phyloP scores from a whole-genome alignment of 805 yeast genomes.

The Cyberlindnera euphorbiiphila region DNA sequence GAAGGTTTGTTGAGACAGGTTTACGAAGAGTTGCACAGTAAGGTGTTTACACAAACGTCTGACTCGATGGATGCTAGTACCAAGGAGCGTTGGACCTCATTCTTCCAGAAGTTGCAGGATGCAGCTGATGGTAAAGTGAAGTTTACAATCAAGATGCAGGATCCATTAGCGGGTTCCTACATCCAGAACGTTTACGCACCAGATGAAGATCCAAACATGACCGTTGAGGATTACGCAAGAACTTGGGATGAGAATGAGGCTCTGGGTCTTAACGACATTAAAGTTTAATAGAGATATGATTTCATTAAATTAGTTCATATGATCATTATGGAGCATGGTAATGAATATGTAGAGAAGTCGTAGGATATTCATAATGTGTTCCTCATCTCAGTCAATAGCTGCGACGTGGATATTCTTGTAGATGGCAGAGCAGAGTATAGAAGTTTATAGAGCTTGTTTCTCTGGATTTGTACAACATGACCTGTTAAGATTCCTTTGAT shows the following conservation, averaged over 20 bases:
- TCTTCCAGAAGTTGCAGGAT: conserved; percentile 67
- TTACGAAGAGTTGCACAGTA: conserved; percentile 76
- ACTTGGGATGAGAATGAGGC: conserved; percentile 87
- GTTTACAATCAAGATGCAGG: conserved; percentile 86
- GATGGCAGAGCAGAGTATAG: conserved; percentile 52
- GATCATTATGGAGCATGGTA: neutral
- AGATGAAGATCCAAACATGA: conserved; percentile 95
- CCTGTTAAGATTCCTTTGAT: conserved; percentile 43
- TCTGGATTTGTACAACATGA: conserved; percentile 38
- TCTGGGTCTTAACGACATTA: conserved; percentile 63
- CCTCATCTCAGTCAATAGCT: conserved; percentile 9
- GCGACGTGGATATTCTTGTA: conserved; percentile 13
- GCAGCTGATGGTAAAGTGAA: conserved; percentile 79
- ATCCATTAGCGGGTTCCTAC: conserved; percentile 92
- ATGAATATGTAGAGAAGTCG: neutral
- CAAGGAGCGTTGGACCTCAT: conserved; percentile 75
- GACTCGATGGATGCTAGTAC: conserved; percentile 86
- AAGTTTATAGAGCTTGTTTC: conserved; percentile 45
- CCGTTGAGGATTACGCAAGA: conserved; percentile 84
- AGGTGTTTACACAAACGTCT: conserved; percentile 81
- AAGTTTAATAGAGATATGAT: conserved; percentile 23
- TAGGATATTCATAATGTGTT: conserved; percentile 6
- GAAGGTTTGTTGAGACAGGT: conserved; percentile 93
- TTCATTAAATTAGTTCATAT: neutral
- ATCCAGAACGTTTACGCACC: conserved; percentile 99